Base-by-base conservation (phyloP, 2,329 filamentous ascomycete genomes). In the Chalara sp. region DNA sequence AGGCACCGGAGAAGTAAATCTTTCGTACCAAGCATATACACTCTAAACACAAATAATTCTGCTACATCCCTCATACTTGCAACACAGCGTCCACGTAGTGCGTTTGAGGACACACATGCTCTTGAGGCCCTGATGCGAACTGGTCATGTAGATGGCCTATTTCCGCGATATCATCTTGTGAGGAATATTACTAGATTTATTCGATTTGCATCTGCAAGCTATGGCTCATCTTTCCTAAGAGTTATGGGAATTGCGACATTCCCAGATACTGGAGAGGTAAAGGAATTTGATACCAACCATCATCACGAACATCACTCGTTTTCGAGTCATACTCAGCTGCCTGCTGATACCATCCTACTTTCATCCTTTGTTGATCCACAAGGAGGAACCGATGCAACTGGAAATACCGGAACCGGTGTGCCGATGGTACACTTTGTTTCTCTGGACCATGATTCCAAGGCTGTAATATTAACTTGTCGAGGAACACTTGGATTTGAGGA, bases 181-280 rank as follows among this genome's bases (percentile, higher is more conserved):
- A 72, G 75, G 32, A 86, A 84, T 59, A 79, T 85, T 29, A 77
- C 76, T 3, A 72, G 82, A 35, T 86, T 84, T 54, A 83, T 85
- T 70, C 75, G 79, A 3, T 86, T 83, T 59, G 81, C 82, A 1
- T 84, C 82, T 1, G 82, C 83, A 1, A 80, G 80, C 0, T 86
- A 86, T 51, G 82, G 83, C 0, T 80, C 79, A 0, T 75, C 75
- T 44, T 85, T 86, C 53, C 70, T 86, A 45, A 77, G 78, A 49
- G 71, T 84, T 28, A 73, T 85, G 70, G 81, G 81, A 2, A 83
- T 86, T 76, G 76, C 55, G 65, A 78, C 44, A 67, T 67, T 12
- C 62, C 69, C 49, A 72, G 37, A 29, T 30, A 40, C 13, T 6
- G 29, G 28, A 12, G 40, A 41, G n/a, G 40, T 41, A 1, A 61